Conservation (phyloP, 768 basidiomycete genomes). For the Amyloporia xantha region DNA sequence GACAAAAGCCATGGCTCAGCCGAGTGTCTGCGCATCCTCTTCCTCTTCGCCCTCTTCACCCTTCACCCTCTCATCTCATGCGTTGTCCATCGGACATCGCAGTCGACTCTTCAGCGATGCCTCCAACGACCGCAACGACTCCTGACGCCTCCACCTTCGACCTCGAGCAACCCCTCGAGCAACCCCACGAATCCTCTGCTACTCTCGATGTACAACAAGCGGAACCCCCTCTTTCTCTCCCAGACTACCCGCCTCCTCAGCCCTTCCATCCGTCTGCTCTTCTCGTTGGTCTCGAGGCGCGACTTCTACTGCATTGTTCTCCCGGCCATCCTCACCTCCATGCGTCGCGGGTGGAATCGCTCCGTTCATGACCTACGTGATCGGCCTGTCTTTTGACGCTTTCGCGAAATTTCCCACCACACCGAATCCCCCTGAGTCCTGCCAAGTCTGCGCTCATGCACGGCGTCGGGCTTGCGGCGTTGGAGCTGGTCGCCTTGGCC, state of each 20-base stretch:
- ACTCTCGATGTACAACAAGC: conserved; percentile 16
- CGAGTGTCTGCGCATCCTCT: conserved; percentile 5
- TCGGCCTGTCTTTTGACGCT: conserved; percentile 71
- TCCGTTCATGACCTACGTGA: conserved; percentile 80
- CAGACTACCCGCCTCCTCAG: conserved; percentile 23
- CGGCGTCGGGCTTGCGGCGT: conserved; percentile 51
- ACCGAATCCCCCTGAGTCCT: conserved; percentile 29
- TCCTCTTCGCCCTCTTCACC: conserved; percentile 13
- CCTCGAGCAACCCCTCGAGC: conserved; percentile 13
- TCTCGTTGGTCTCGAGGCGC: conserved; percentile 52
- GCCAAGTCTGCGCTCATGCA: conserved; percentile 48
- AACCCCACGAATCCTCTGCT: conserved; percentile 12
- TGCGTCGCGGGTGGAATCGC: conserved; percentile 65
- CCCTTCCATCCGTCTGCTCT: conserved; percentile 62
- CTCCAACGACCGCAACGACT: conserved; percentile 17
- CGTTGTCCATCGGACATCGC: conserved; percentile 20
- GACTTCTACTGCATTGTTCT: conserved; percentile 52
- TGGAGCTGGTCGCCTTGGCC: conserved; percentile 63
- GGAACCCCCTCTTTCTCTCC: conserved; percentile 18
- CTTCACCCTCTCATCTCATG: conserved; percentile 15
- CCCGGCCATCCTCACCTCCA: conserved; percentile 57
- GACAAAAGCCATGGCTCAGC: conserved; percentile 27
- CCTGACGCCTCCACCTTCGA: conserved; percentile 16
- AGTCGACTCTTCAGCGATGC: conserved; percentile 17
- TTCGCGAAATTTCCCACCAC: conserved; percentile 54